A percentile compares a stretch with the other conserved stretches of the same genome.
phyloP scores from a whole-genome alignment of 495 filamentous ascomycete species.

The Lophiotrema nucula region DNA sequence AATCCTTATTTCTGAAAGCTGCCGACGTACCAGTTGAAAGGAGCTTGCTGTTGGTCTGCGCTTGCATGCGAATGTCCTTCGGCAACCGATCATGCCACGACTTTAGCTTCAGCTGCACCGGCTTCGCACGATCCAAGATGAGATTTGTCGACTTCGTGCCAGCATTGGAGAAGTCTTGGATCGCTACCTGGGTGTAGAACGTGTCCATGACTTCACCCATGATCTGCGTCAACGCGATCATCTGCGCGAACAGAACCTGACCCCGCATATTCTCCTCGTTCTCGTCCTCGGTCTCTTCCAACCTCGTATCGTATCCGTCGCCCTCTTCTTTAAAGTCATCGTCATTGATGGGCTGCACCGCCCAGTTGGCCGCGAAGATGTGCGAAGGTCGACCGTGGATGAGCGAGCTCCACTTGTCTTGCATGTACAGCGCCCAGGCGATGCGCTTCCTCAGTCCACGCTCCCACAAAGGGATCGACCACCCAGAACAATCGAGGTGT shows the following conservation, averaged over 20 bases:
- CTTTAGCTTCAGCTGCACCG: conserved; percentile 77
- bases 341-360: conserved; percentile 63
- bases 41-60: conserved; percentile 38
- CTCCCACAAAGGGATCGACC: conserved; percentile 88
- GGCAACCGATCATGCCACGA: conserved; percentile 75
- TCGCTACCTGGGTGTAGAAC: conserved; percentile 73
- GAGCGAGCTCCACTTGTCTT: conserved; percentile 91
- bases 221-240: conserved; percentile 72
- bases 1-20: not conserved
- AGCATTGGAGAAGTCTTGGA: conserved; percentile 46
- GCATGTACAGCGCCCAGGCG: conserved; percentile 89
- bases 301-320: conserved; percentile 45
- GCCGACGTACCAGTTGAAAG: conserved; percentile 45
- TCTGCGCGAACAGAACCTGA: conserved; percentile 66
- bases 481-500: conserved; percentile 81
- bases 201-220: conserved; percentile 75
- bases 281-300: conserved; percentile 45
- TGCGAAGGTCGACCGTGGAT: conserved; percentile 83
- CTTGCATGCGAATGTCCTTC: conserved; percentile 64
- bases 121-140: conserved; percentile 72
- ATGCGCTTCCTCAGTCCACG: conserved; percentile 77
- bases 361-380: conserved; percentile 79
- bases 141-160: conserved; percentile 49
- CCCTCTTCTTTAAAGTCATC: conserved; percentile 64
- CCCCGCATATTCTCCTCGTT: conserved; percentile 63